Percentiles rank a stretch among this genome's conserved stretches.
These are phyloP conservation scores for Pontederia paniculata DNA, from an alignment of 176 grass and related monocot genomes.

Conservation along the genomic window DNA sequence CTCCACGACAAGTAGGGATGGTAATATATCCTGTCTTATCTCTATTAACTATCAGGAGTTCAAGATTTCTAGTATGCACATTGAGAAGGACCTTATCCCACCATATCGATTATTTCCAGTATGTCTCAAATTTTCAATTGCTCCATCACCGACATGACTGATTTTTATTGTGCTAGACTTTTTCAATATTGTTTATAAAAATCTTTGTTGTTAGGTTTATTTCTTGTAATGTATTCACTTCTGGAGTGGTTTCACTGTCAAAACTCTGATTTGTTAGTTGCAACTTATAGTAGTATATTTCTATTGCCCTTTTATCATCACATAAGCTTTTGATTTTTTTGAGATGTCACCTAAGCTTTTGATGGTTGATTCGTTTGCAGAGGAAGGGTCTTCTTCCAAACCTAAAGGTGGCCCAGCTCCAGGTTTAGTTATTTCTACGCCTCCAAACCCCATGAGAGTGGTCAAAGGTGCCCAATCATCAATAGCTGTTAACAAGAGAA, in stretches of 20 bases:
- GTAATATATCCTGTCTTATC: slow-evolving; percentile 35
- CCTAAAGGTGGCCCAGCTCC: slow-evolving; percentile 54
- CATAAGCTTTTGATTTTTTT: not conserved
- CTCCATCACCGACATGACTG: too few species aligned
- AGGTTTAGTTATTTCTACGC: slow-evolving; percentile 51
- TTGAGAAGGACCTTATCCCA: too few species aligned
- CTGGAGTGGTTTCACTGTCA: too few species aligned
- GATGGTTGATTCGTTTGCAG: not conserved
- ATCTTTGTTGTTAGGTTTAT: too few species aligned
- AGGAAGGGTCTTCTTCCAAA: not conserved
- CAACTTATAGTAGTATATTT: not conserved
- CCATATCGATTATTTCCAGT: too few species aligned
- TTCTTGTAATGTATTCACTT: too few species aligned
- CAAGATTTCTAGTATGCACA: not conserved
- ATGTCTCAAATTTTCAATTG: too few species aligned
- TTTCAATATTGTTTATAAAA: too few species aligned
- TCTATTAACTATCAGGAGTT: slow-evolving; percentile 11
- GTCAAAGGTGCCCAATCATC: slow-evolving; percentile 47
- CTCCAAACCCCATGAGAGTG: slow-evolving; percentile 49
- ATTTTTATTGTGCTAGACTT: too few species aligned
- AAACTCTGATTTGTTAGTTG: too few species aligned
- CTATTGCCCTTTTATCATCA: not conserved
- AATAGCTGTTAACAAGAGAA: slow-evolving; percentile 54
- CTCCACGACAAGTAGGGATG: slow-evolving; percentile 50
- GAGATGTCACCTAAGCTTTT: not conserved